Conservation (phyloP, 2,329 filamentous ascomycete species). For the Diaporthe amygdali region DNA sequence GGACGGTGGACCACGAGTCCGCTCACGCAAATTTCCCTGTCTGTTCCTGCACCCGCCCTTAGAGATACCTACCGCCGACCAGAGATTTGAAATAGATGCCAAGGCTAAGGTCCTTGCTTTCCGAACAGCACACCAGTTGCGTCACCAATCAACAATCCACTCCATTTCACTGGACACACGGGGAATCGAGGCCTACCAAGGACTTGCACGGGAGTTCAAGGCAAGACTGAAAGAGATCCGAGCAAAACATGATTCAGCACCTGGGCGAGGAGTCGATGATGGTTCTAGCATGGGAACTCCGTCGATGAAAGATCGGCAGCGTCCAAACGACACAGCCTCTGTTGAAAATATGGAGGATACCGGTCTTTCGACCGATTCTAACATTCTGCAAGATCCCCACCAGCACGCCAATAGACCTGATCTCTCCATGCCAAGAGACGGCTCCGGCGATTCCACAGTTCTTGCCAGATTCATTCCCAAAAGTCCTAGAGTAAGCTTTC, state of each 20-base stretch:
- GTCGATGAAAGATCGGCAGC: background rate
- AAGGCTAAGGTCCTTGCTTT: background rate
- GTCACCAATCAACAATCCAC: background rate
- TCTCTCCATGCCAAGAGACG: background rate
- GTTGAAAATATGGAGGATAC: background rate
- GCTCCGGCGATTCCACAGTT: background rate
- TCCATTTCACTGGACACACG: background rate
- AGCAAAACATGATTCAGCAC: background rate
- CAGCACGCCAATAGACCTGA: too few species aligned
- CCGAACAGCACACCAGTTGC: background rate
- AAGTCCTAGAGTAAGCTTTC: background rate
- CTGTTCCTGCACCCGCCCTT: background rate
- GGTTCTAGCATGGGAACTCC: too few species aligned
- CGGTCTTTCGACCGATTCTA: background rate
- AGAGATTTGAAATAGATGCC: background rate
- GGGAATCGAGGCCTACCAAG: background rate
- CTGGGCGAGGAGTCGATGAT: background rate
- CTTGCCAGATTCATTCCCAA: background rate
- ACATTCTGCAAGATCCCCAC: too few species aligned
- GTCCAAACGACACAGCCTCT: too few species aligned
- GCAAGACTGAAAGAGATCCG: background rate
- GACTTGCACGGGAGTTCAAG: background rate
- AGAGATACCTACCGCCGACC: background rate
- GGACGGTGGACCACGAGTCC: background rate
- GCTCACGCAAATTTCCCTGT: background rate